Percentiles rank a stretch among this genome's conserved stretches.
Evolutionary conservation across 257 asterid genomes (phyloP).

Genomic region (Osmanthus fragrans): DNA sequence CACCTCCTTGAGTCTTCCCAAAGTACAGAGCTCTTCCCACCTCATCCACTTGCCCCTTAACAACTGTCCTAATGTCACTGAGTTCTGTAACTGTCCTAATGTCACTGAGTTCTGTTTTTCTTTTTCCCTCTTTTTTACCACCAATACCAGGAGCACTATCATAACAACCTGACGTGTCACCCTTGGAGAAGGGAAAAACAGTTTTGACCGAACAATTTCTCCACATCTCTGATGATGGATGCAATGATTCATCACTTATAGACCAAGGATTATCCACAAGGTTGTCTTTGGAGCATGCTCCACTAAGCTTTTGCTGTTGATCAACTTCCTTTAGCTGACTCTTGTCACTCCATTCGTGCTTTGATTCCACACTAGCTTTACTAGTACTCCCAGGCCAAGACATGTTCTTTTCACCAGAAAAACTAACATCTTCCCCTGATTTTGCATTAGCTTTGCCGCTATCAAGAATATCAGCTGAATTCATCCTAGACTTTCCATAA

Average conservation of each 20-base stretch:
- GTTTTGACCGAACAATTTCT: conserved; percentile 75
- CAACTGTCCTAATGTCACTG: conserved; percentile 54
- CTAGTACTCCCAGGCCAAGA: conserved; percentile 58
- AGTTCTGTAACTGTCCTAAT: conserved; percentile 54
- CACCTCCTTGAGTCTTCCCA: conserved; percentile 61
- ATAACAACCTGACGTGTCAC: conserved; percentile 65
- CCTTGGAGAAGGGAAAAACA: conserved; percentile 59
- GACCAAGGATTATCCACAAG: conserved; percentile 51
- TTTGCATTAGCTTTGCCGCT: conserved; percentile 41
- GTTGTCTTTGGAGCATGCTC: conserved; percentile 44
- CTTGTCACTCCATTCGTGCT: conserved; percentile 39
- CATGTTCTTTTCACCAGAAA: conserved; percentile 54
- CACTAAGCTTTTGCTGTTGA: conserved; percentile 36
- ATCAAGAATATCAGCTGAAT: conserved; percentile 41
- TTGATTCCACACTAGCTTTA: conserved; percentile 38
- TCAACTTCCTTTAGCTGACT: conserved; percentile 56
- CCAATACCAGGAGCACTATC: conserved; percentile 35
- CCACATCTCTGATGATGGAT: conserved; percentile 49
- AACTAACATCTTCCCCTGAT: conserved; percentile 43
- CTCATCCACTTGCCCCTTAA: conserved; percentile 85
- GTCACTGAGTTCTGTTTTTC: conserved; percentile 51
- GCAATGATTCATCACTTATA: conserved; percentile 41
- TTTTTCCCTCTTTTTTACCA: conserved; percentile 63
- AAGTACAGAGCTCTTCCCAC: conserved; percentile 76
- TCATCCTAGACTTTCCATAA: conserved; percentile 47